These are phyloP conservation scores for Suhomyces wounanorum DNA, from an alignment of 1,139 yeast species.

Conservation along the genomic window DNA sequence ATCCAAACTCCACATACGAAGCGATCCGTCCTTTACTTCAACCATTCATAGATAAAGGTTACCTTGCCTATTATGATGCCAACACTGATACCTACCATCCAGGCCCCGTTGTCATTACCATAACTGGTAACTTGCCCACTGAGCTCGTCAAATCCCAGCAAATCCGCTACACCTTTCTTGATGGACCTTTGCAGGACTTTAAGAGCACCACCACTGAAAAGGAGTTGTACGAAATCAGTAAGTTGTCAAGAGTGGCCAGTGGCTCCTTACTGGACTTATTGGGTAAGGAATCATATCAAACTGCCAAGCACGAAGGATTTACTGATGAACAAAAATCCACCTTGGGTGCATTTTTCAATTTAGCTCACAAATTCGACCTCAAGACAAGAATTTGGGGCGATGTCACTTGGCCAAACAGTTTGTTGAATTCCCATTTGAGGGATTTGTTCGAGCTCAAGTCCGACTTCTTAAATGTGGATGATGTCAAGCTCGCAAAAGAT, in stretches of 20 bases:
- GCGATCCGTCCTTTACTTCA: slow-evolving; percentile 32
- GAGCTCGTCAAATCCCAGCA: slow-evolving; percentile 28
- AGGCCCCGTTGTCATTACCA: slow-evolving; percentile 42
- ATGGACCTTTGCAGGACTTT: slow-evolving; percentile 39
- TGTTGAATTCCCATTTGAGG: slow-evolving; percentile 33
- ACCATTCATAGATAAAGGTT: slow-evolving; percentile 36
- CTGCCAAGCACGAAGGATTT: slow-evolving; percentile 20
- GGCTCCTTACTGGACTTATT: slow-evolving; percentile 35
- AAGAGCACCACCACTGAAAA: slow-evolving; percentile 9
- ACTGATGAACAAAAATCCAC: slow-evolving; percentile 22
- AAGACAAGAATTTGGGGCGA: slow-evolving; percentile 51
- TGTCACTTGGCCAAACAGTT: slow-evolving; percentile 38
- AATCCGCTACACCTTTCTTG: slow-evolving; percentile 38
- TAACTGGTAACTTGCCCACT: slow-evolving; percentile 45
- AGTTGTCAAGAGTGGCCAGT: slow-evolving; percentile 39
- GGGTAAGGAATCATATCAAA: slow-evolving; percentile 25
- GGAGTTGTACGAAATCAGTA: slow-evolving; percentile 23
- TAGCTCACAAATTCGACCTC: slow-evolving; percentile 39
- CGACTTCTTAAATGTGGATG: slow-evolving; percentile 45
- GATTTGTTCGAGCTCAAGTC: slow-evolving; percentile 32
- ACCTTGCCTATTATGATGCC: slow-evolving; percentile 37
- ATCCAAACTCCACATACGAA: slow-evolving; percentile 34
- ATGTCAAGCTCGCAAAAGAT: slow-evolving; percentile 30
- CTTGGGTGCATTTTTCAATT: slow-evolving; percentile 25
- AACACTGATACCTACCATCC: slow-evolving; percentile 24